Conservation (phyloP, 495 filamentous ascomycete genomes). For the Acidomyces sp. region DNA sequence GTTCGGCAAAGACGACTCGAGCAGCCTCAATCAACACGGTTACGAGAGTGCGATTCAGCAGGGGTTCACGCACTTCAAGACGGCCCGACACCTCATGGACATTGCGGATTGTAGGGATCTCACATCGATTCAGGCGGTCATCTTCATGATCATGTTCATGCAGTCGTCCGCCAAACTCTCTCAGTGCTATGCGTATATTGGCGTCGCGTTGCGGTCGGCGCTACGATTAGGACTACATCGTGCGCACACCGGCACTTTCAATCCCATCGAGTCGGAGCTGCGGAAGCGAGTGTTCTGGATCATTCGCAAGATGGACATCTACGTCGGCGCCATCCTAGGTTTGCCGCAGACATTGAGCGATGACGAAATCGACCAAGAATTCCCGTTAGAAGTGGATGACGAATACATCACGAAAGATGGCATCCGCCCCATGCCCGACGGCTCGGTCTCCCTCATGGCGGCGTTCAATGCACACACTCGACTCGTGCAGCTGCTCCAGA, state of each 20-base stretch:
- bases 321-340: constrained; percentile 78
- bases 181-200: constrained; percentile 87
- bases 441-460: constrained; percentile 57
- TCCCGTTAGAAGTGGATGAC: constrained; percentile 76
- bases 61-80: constrained; percentile 80
- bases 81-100: constrained; percentile 68
- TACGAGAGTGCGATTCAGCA: constrained; percentile 66
- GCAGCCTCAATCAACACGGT: constrained; percentile 38
- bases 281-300: constrained; percentile 83
- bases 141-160: constrained; percentile 88
- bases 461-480: constrained; percentile 76
- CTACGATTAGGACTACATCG: constrained; percentile 82
- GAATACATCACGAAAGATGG: constrained; percentile 72
- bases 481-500: constrained; percentile 64
- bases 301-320: constrained; percentile 85
- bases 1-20: constrained; percentile 47
- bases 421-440: constrained; percentile 63
- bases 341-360: constrained; percentile 72
- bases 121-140: constrained; percentile 66
- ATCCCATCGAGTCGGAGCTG: constrained; percentile 71
- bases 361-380: constrained; percentile 85
- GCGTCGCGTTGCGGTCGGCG: constrained; percentile 74
- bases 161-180: constrained; percentile 83
- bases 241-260: constrained; percentile 57
- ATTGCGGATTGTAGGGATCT: constrained; percentile 87